Base-by-base conservation (phyloP, 257 asterid species). In the Jacaranda mimosifolia region DNA sequence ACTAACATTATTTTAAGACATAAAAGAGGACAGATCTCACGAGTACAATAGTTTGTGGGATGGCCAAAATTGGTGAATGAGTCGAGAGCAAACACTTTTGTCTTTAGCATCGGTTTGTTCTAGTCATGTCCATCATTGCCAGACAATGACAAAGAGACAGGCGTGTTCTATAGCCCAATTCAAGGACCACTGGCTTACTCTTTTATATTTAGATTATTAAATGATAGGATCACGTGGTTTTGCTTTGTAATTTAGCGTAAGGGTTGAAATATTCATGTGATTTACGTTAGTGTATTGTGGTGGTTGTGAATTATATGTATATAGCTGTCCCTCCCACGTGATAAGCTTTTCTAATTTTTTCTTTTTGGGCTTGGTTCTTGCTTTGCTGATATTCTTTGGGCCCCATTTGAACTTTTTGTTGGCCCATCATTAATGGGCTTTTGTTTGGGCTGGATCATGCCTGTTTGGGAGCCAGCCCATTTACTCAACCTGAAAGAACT, bases 171-270 rank as follows among this genome's bases (percentile, higher is more conserved):
- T 26, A 48, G n/a, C 35, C 45, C 17, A 9, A 70, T 17, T 64
- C 56, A 62, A 43, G 75, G 75, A 67, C 80, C 75, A 76, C 75
- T 32, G 9, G 39, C 42, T 35, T 48, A 12, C 1, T 43, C 19
- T 36, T 5, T 63, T 63, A 26, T 10, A 38, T 4, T 21, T 42
- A 42, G 7, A 21, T 19, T 59, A 76, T 76, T 65, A 55, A 76
- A 38, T n/a, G 75, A 67, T 42, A 40, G 52, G 48, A 76, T 66
- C 81, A 70, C 77, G 81, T 77, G 81, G 66, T 62, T 70, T 39
- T 70, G 66, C 56, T 77, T 77, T 69, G 81, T 60, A 69, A 49
- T 69, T 59, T 77, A 69, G 81, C 71, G 69, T 69, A 10, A 9
- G n/a, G 10, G 35, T 68, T 68, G 71, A 77, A 77, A 9, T 4